A percentile compares a stretch with the other conserved stretches of the same genome.
These are phyloP conservation scores for Physaria fendleri DNA, from an alignment of 345 rosid genomes.

Conservation along the genomic window DNA sequence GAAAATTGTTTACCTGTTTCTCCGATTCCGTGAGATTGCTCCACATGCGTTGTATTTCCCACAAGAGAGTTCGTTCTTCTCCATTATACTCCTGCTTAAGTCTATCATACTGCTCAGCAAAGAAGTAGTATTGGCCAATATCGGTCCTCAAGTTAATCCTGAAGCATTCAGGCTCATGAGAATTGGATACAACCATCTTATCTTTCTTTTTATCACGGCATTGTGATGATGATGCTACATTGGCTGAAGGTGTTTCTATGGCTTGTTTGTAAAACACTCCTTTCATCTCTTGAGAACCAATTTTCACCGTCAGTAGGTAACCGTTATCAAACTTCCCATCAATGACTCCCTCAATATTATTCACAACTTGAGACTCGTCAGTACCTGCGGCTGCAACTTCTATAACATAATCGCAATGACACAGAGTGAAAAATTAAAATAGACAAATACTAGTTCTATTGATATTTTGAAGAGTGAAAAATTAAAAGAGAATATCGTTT, in stretches of 20 bases:
- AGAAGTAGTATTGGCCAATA: slow-evolving; percentile 79
- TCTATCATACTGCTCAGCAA: slow-evolving; percentile 51
- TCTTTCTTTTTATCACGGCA: slow-evolving; percentile 47
- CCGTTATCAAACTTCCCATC: too few relatives aligned
- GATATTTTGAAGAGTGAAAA: slow-evolving; percentile 85
- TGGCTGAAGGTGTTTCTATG: slow-evolving; percentile 14
- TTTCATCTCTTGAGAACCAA: slow-evolving; percentile 54
- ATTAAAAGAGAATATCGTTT: too few relatives aligned
- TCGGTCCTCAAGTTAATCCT: too few relatives aligned
- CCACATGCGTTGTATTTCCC: too few relatives aligned
- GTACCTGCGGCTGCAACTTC: too few relatives aligned
- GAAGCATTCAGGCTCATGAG: slow-evolving; percentile 60
- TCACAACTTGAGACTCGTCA: too few relatives aligned
- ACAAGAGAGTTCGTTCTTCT: too few relatives aligned
- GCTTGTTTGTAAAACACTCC: slow-evolving; percentile 63
- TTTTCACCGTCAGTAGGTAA: too few relatives aligned
- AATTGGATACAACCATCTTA: slow-evolving; percentile 41
- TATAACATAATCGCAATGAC: too few relatives aligned
- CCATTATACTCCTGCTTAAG: too few relatives aligned
- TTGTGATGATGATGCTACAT: slow-evolving; percentile 28
- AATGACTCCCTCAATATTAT: too few relatives aligned
- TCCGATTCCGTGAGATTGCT: slow-evolving; percentile 64
- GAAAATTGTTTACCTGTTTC: slow-evolving; percentile 46
- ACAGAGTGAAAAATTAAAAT: too few relatives aligned
- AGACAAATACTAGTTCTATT: slow-evolving; percentile 79